Conservation (phyloP, 768 basidiomycete genomes). For the Kwoniella sp. region DNA sequence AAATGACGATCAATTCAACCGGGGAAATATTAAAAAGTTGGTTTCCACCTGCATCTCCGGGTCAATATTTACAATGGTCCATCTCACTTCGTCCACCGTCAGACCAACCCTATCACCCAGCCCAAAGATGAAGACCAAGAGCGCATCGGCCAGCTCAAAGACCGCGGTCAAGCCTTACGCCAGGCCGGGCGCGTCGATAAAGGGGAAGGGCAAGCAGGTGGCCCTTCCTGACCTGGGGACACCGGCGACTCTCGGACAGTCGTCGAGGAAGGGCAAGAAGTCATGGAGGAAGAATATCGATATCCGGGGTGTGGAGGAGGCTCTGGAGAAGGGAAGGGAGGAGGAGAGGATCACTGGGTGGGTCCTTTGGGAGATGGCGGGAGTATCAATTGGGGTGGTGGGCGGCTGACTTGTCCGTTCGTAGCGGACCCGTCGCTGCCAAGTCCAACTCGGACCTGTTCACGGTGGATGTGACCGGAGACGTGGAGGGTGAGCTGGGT, state of each 20-base stretch:
- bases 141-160: no score
- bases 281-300: slow-evolving; percentile 93
- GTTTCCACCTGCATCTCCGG: no score
- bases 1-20: slow-evolving; percentile 21
- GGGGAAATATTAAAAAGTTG: slow-evolving; percentile 19
- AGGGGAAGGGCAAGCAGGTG: slow-evolving; percentile 13
- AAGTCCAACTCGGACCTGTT: slow-evolving; percentile 65
- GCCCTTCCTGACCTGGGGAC: slow-evolving; percentile 41
- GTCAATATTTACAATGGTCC: no score
- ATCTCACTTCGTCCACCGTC: no score
- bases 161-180: slow-evolving; percentile 11
- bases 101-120: background rate
- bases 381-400: background rate
- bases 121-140: background rate
- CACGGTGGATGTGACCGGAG: slow-evolving; percentile 72
- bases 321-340: slow-evolving; percentile 68
- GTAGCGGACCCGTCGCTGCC: slow-evolving; percentile 1
- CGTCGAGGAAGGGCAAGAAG: slow-evolving; percentile 82
- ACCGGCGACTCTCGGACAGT: slow-evolving; percentile 55
- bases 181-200: slow-evolving; percentile 1
- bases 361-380: no score
- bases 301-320: slow-evolving; percentile 69
- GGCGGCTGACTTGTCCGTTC: background rate
- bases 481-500: slow-evolving; percentile 61
- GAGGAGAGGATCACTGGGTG: slow-evolving; percentile 80